Percentiles rank a stretch among this genome's conserved stretches.
These are phyloP conservation scores for Cordyceps tenuipes DNA, from an alignment of 2,329 filamentous ascomycete genomes.

Conservation along the genomic window DNA sequence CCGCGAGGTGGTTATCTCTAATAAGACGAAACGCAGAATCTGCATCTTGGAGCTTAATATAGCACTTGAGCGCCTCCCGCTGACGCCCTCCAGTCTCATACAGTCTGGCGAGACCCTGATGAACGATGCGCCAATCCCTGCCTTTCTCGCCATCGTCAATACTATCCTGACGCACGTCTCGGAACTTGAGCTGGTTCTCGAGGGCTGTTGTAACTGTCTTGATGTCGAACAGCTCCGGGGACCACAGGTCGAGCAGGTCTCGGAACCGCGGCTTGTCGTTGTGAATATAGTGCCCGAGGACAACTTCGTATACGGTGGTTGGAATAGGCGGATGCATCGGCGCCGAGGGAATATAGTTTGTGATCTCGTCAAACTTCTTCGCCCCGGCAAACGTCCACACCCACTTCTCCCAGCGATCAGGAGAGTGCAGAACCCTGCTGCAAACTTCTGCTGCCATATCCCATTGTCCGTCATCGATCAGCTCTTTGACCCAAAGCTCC, in stretches of 20 bases:
- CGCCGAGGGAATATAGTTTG: conserved; percentile 68
- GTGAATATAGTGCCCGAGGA: conserved; percentile 82
- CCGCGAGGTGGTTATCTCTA: conserved; percentile 79
- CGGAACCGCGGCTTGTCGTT: conserved; percentile 67
- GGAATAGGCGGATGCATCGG: conserved; percentile 73
- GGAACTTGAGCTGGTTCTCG: conserved; percentile 71
- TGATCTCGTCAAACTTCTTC: conserved; percentile 83
- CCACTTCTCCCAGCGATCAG: conserved; percentile 89
- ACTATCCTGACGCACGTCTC: conserved; percentile 66
- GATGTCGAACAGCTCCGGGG: conserved; percentile 74
- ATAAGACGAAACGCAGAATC: conserved; percentile 84
- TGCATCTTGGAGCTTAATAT: conserved; percentile 85
- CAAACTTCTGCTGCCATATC: conserved; percentile 67
- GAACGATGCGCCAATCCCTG: conserved; percentile 82
- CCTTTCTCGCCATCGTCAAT: conserved; percentile 64
- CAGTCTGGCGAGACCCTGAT: conserved; percentile 75
- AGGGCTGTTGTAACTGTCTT: conserved; percentile 67
- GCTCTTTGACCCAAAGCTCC: conserved; percentile 85
- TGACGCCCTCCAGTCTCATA: conserved; percentile 75
- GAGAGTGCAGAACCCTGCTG: conserved; percentile 70
- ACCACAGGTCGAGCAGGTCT: conserved; percentile 75
- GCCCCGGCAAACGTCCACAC: conserved; percentile 85
- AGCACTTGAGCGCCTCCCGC: conserved; percentile 77
- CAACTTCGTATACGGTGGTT: conserved; percentile 75
- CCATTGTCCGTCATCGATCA: conserved; percentile 72